Conservation (phyloP, 805 yeast genomes). For the Metschnikowia corniflorae region DNA sequence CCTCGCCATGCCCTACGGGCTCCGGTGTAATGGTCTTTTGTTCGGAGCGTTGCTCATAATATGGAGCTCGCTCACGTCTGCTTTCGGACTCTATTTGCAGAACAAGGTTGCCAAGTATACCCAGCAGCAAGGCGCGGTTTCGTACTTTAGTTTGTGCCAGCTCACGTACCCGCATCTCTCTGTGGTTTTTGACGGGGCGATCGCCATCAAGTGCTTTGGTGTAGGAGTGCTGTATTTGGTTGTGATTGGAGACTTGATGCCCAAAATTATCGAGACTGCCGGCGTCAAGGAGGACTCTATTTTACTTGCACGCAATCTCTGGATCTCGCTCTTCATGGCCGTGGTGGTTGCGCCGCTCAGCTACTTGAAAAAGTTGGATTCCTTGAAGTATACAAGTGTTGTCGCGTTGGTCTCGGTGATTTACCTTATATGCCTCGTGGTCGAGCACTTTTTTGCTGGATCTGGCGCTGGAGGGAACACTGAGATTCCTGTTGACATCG, state of each 20-base stretch:
- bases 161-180: conserved; percentile 69
- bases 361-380: conserved; percentile 59
- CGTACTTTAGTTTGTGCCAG: conserved; percentile 44
- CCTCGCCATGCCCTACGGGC: conserved; percentile 71
- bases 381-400: conserved; percentile 67
- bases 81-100: conserved; percentile 64
- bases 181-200: conserved; percentile 69
- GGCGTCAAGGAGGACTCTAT: conserved; percentile 23
- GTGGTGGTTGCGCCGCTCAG: conserved; percentile 61
- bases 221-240: conserved; percentile 70
- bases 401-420: conserved; percentile 64
- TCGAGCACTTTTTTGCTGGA: conserved; percentile 42
- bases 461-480: no score
- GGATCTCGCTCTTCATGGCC: conserved; percentile 51
- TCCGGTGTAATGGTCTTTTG: conserved; percentile 61
- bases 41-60: conserved; percentile 54
- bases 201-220: conserved; percentile 76
- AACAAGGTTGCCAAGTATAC: conserved; percentile 55
- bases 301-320: conserved; percentile 42
- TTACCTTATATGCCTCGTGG: conserved; percentile 55
- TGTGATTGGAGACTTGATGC: conserved; percentile 74
- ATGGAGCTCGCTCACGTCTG: conserved; percentile 62
- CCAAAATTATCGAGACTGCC: conserved; percentile 46
- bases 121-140: conserved; percentile 39
- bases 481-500: conserved; percentile 14